These are phyloP conservation scores for Herpotrichia juniperi DNA, from an alignment of 2,329 filamentous ascomycete genomes.

Conservation along the genomic window DNA sequence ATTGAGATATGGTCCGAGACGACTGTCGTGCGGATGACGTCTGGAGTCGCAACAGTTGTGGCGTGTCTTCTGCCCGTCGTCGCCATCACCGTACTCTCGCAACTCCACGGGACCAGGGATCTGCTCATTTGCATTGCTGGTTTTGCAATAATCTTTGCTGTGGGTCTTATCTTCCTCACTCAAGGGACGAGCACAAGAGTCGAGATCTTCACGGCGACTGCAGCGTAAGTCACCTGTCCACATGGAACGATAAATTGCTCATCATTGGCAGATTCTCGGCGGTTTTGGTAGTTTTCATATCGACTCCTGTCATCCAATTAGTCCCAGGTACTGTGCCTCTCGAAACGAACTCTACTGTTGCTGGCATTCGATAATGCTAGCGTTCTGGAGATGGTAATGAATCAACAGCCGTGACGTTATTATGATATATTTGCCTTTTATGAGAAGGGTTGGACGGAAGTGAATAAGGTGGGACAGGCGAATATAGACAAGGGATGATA, in stretches of 20 bases:
- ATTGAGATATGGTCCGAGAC: slow-evolving; percentile 7
- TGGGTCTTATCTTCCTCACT: slow-evolving; percentile 12
- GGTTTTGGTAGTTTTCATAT: slow-evolving; percentile 18
- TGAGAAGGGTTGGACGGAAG: no score
- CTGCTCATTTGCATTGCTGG: slow-evolving; percentile 12
- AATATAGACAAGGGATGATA: no score
- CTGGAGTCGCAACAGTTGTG: slow-evolving; percentile 11
- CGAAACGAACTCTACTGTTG: no score
- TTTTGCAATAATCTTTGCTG: slow-evolving; percentile 12
- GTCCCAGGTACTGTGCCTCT: no score
- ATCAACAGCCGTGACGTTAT: no score
- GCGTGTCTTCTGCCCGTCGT: slow-evolving; percentile 17
- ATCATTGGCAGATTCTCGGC: slow-evolving; percentile 12
- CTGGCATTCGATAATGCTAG: no score
- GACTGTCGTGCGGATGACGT: slow-evolving; percentile 9
- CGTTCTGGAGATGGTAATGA: no score
- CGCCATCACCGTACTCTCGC: slow-evolving; percentile 15
- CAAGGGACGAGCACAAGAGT: slow-evolving; percentile 8
- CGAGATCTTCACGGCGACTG: slow-evolving; percentile 15
- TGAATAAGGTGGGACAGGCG: no score
- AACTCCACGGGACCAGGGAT: slow-evolving; percentile 10
- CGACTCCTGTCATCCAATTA: neutral
- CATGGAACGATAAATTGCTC: neutral
- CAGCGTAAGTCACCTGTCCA: slow-evolving; percentile 10
- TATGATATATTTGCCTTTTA: no score